Evolutionary conservation across 2,329 filamentous ascomycete genomes (phyloP), one percentile per base, ranked within the genome.

Genomic region (Stromatinia cepivora): DNA sequence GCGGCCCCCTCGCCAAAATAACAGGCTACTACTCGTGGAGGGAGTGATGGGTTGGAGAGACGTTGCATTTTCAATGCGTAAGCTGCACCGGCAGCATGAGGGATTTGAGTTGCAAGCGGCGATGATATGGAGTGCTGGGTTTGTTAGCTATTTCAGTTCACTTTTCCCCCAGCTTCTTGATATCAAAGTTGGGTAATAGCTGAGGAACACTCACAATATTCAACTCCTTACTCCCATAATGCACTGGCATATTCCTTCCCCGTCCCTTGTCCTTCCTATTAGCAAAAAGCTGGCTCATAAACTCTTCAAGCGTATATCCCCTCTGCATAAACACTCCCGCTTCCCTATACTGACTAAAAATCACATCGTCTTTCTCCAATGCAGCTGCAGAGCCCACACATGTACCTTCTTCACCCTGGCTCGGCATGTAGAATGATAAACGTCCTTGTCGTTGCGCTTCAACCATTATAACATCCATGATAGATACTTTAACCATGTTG

Each of bases 391-490:
- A 94, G 1, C 93, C 95, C 3, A 99, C 90, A 56, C 92, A 92
- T 66, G 97, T 93, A 46, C 94, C 95, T 84, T 99, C 95, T 71
- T 78, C 74, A 4, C 74, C 73, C 50, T 73, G 62, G 45, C 67
- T 71, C 9, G 94, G 94, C 92, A 99, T 98, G 81, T 99, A 99
- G 81, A 99, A 99, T 65, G 73, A 76, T 28, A 79, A 50, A 34
- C 78, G 73, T 15, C 78, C 78, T 81, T 99, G 95, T 58, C 95
- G 86, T 81, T 99, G 95, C 0, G 95, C 94, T 77, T 99, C 95
- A 77, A 97, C 97, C 94, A 98, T 98, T 79, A 98, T 92, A 68
- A 97, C 80, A 78, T 99, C 95, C 93, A 99, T 95, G 74, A 98
- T 91, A 69, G 91, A 88, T 13, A 90, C 83, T 48, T 84, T 85